Evolutionary conservation across 306 rosid genomes (phyloP).

Genomic region (Ochetophila trinervis): DNA sequence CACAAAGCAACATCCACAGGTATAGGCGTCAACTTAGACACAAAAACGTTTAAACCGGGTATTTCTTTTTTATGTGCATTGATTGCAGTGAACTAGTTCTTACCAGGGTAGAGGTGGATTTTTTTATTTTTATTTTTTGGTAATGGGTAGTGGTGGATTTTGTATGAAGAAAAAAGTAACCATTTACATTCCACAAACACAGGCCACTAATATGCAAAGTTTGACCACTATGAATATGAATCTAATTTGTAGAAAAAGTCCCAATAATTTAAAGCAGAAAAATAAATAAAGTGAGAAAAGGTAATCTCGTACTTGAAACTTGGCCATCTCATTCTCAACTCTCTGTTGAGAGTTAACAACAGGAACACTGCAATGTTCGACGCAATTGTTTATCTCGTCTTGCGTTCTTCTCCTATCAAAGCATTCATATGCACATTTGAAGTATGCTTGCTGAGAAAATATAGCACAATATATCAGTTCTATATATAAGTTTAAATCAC

Average conservation of each 20-base stretch:
- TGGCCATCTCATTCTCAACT: constrained; percentile 84
- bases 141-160: too few relatives aligned
- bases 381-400: constrained; percentile 71
- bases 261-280: background rate
- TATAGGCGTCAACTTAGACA: too few relatives aligned
- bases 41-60: too few relatives aligned
- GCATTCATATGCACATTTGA: constrained; percentile 87
- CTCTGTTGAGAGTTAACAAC: constrained; percentile 71
- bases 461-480: too few relatives aligned
- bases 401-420: constrained; percentile 78
- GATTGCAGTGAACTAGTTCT: too few relatives aligned
- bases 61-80: too few relatives aligned
- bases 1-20: too few relatives aligned
- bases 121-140: too few relatives aligned
- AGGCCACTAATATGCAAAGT: background rate
- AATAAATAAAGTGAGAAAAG: background rate
- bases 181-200: too few relatives aligned
- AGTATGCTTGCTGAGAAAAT: constrained; percentile 70
- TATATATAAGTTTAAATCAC: too few relatives aligned
- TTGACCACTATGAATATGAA: background rate
- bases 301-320: constrained; percentile 61
- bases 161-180: too few relatives aligned
- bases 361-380: constrained; percentile 74
- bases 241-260: background rate
- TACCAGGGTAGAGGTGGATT: too few relatives aligned